Evolutionary conservation across 192 early-diverging fungal genomes (phyloP), one percentile per base, ranked within the genome.

Genomic region (Fimicolochytrium jonesii): DNA sequence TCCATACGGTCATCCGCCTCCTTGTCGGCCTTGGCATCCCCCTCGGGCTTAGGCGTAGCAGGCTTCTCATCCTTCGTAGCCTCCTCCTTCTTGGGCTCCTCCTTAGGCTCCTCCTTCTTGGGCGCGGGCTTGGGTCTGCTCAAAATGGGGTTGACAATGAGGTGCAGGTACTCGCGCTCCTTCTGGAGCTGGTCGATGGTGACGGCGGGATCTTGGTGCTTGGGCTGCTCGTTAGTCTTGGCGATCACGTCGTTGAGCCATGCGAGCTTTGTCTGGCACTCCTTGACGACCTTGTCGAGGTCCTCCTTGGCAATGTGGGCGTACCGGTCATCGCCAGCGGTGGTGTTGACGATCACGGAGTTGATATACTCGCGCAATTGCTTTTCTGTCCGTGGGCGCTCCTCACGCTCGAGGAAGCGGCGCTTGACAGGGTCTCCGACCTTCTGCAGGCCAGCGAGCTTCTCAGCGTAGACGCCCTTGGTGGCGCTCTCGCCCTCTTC

Each of bases 401-500:
- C 87, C 51, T 90, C 90, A 55, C 83, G 71, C 71, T 98, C 91
- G 62, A 86, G 86, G 74, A 77, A 89, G 68, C 92, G 85, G 69
- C 86, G 81, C 33, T 73, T 77, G 53, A 93, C 81, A 29, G 94
- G 93, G 57, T 89, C 85, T 39, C 93, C 92, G 32, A 81, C 78
- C 52, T 83, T 83, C 79, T 89, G 88, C 67, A 98, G 86, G 10
- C 73, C 78, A 0, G 69, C 74, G 29, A 98, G 77, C 79, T 92
- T 94, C 67, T 85, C 86, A 20, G 80, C 72, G 61, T 94, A 98
- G 20, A 88, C 89, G 18, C 84, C 88, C 86, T 95, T 95, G 69
- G 88, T 86, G 0, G 90, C 82, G 70, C 92, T 91, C 51, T 95
- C 92, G 50, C 95, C 95, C 66, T 97, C 92, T 47, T 92, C 94